Percentiles rank a stretch among this genome's conserved stretches.
phyloP scores from a whole-genome alignment of 1,139 yeast genomes.

The Scheffersomyces segobiensis region DNA sequence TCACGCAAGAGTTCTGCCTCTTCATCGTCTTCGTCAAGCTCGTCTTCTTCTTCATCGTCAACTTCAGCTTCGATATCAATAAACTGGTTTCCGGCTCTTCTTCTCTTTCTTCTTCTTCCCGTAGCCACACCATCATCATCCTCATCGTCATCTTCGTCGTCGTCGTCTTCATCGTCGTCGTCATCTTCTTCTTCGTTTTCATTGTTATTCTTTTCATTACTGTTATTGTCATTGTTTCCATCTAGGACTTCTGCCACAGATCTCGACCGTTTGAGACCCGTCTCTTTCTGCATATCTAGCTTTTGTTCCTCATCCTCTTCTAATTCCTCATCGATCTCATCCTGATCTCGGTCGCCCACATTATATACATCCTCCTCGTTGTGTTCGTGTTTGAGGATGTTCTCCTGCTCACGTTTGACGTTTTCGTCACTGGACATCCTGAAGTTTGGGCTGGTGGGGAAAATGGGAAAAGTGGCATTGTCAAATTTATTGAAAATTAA shows the following conservation, averaged over 20 bases:
- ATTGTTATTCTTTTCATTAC: constrained; percentile 4
- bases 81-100: constrained; percentile 82
- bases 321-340: constrained; percentile 47
- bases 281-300: not conserved
- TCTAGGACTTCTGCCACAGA: not conserved
- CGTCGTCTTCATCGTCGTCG: constrained; percentile 60
- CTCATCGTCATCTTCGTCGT: constrained; percentile 57
- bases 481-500: not conserved
- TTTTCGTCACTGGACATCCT: not conserved
- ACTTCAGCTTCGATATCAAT: constrained; percentile 99
- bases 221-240: constrained; percentile 1
- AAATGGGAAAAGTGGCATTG: not conserved
- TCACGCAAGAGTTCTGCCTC: constrained; percentile 87
- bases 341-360: constrained; percentile 37
- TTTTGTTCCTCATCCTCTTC: constrained; percentile 9
- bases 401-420: not conserved
- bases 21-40: constrained; percentile 80
- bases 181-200: constrained; percentile 13
- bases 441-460: not conserved
- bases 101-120: constrained; percentile 58
- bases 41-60: constrained; percentile 96
- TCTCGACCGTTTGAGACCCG: not conserved
- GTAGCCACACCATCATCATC: constrained; percentile 48
- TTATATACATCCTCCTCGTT: constrained; percentile 16
- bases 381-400: not conserved